phyloP scores from a whole-genome alignment of 2,329 filamentous ascomycete species.

The Blastomyces parvus region DNA sequence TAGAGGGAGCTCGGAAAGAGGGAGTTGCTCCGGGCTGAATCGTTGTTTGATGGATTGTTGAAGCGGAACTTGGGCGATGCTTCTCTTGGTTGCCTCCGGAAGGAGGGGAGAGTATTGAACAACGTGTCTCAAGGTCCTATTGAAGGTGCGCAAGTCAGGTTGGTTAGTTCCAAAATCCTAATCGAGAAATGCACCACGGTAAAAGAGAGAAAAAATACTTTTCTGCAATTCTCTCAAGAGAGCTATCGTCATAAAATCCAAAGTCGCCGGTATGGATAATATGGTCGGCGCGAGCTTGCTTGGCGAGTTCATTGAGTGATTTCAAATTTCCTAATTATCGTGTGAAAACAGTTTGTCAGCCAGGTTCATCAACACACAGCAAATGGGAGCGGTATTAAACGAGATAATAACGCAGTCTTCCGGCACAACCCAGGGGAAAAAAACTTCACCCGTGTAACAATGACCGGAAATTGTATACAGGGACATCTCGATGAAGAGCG shows the following conservation, averaged over 20 bases:
- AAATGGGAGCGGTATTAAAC: neutral
- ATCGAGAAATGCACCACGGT: neutral
- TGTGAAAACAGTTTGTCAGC: neutral
- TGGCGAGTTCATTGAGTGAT: conserved; percentile 92
- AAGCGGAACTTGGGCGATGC: conserved; percentile 59
- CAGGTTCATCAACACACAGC: neutral
- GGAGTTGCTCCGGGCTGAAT: conserved; percentile 70
- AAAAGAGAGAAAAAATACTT: conserved; percentile 60
- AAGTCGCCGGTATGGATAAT: conserved; percentile 99
- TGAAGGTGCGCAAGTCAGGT: neutral
- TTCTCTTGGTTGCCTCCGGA: conserved; percentile 60
- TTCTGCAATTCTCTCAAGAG: conserved; percentile 91
- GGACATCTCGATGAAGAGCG: neutral
- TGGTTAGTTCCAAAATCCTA: neutral
- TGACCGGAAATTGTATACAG: neutral
- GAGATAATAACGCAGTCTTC: neutral
- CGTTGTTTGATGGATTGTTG: conserved; percentile 66
- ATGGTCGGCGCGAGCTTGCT: conserved; percentile 87
- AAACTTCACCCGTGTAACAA: neutral
- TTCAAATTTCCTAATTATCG: conserved; percentile 67
- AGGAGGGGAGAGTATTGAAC: conserved; percentile 96
- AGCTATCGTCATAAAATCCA: conserved; percentile 95
- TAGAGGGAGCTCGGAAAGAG: conserved; percentile 82
- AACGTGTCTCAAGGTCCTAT: conserved; percentile 90
- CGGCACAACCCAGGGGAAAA: neutral